A percentile compares a stretch with the other conserved stretches of the same genome.
Conservation (phyloP, 2,329 filamentous ascomycete genomes). For the Colletotrichum euphorbiae region DNA sequence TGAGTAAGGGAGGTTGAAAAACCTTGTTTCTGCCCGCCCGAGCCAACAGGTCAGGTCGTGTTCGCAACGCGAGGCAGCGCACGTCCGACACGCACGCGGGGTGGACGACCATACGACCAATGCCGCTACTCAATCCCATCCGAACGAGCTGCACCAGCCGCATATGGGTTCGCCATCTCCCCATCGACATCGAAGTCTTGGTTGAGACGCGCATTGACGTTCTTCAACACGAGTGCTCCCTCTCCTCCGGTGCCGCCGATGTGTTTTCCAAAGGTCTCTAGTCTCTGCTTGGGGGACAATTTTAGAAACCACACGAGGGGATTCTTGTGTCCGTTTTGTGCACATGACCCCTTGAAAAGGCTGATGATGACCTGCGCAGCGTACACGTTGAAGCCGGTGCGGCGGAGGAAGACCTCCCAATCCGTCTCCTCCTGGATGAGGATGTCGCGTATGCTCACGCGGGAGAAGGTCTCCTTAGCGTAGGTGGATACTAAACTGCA, state of each 20-base stretch:
- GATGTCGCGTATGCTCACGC: constrained; percentile 46
- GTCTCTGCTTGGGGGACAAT: constrained; percentile 46
- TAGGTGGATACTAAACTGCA: constrained; percentile 63
- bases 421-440: constrained; percentile 55
- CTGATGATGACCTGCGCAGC: constrained; percentile 50
- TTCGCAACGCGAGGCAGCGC: constrained; percentile 15
- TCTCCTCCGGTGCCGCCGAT: constrained; percentile 42
- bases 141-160: constrained; percentile 8
- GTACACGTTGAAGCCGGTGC: constrained; percentile 51
- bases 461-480: constrained; percentile 40
- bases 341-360: constrained; percentile 43
- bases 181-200: not conserved
- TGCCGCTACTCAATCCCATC: constrained; percentile 19
- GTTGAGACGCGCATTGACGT: constrained; percentile 29
- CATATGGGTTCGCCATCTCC: constrained; percentile 26
- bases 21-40: constrained; percentile 5
- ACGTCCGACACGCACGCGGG: not conserved
- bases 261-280: constrained; percentile 43
- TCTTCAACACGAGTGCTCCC: constrained; percentile 8
- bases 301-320: constrained; percentile 49
- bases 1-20: constrained; percentile 4
- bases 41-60: constrained; percentile 25
- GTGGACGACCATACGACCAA: not conserved
- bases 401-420: constrained; percentile 52
- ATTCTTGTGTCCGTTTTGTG: constrained; percentile 28